A percentile compares a stretch with the other conserved stretches of the same genome.
Evolutionary conservation across 106 monocot species (phyloP).

Genomic region (Platanthera zijinensis): DNA sequence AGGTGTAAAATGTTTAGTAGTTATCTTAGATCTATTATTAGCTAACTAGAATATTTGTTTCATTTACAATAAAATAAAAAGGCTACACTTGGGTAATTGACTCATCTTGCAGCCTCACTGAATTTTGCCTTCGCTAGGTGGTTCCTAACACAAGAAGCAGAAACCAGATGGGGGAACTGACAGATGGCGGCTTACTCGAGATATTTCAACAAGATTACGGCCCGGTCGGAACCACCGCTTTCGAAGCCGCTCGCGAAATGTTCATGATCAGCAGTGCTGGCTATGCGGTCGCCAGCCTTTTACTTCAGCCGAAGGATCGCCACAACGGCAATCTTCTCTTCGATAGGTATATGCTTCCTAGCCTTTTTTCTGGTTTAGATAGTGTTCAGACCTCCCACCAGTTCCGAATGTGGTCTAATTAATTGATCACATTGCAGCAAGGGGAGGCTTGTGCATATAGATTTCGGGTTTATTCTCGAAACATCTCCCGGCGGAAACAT

Average conservation of each 20-base stretch:
- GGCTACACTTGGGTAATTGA: not conserved
- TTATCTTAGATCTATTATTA: too few species aligned
- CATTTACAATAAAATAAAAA: not conserved
- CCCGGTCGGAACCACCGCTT: conserved; percentile 79
- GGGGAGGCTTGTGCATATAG: conserved; percentile 97
- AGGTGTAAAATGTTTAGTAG: too few species aligned
- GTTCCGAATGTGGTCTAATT: not conserved
- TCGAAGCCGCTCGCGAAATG: conserved; percentile 94
- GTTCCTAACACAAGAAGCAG: conserved; percentile 95
- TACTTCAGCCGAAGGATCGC: conserved; percentile 97
- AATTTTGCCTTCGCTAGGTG: conserved; percentile 37
- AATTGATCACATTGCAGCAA: conserved; percentile 30
- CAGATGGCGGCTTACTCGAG: conserved; percentile 94
- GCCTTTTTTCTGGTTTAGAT: not conserved
- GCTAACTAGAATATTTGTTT: not conserved
- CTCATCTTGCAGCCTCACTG: not conserved
- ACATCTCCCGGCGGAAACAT: conserved; percentile 96
- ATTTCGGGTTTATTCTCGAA: conserved; percentile 99
- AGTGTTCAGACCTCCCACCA: not conserved
- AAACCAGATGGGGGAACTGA: conserved; percentile 97
- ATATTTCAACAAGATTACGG: conserved; percentile 99
- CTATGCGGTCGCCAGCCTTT: conserved; percentile 96
- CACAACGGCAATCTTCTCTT: conserved; percentile 99
- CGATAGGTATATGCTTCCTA: conserved; percentile 46
- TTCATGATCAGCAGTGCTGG: conserved; percentile 97